Percentiles rank a stretch among this genome's conserved stretches.
phyloP scores from a whole-genome alignment of 768 basidiomycete species.

The Tricholoma sp. region DNA sequence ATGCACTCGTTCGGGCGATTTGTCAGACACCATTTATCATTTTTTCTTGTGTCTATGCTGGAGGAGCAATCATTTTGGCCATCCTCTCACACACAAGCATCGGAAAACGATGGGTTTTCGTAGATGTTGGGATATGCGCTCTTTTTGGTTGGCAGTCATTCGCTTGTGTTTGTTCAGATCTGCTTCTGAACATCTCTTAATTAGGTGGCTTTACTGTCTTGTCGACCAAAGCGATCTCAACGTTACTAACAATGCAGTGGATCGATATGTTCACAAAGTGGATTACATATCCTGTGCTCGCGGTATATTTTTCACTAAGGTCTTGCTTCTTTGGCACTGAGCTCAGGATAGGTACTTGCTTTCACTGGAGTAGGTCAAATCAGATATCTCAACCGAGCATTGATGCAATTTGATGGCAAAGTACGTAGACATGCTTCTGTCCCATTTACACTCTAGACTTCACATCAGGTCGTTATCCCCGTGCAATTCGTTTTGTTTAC shows the following conservation, averaged over 20 bases:
- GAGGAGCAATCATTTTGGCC: conserved; percentile 51
- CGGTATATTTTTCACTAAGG: conserved; percentile 32
- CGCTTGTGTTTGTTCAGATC: not conserved
- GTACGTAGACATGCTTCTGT: conserved; percentile 29
- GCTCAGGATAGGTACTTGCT: conserved; percentile 48
- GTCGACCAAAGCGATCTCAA: conserved; percentile 88
- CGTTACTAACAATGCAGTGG: conserved; percentile 76
- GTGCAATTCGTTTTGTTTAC: conserved; percentile 95
- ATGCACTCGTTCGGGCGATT: conserved; percentile 64
- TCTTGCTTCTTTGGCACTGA: conserved; percentile 6
- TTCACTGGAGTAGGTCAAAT: conserved; percentile 81
- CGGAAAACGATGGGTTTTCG: conserved; percentile 67
- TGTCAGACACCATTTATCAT: conserved; percentile 67
- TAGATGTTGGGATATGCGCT: conserved; percentile 88
- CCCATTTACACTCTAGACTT: not conserved
- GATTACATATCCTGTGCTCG: conserved; percentile 79
- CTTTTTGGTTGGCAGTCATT: conserved; percentile 54
- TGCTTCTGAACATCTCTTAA: not conserved
- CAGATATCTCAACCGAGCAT: conserved; percentile 75
- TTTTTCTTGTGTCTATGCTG: conserved; percentile 63
- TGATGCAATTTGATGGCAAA: conserved; percentile 93
- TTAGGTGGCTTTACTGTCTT: conserved; percentile 92
- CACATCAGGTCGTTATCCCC: conserved; percentile 78
- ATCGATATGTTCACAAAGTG: conserved; percentile 69
- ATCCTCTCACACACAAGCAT: conserved; percentile 58